These are phyloP conservation scores for Cryptosporidium canis DNA, from an alignment of 169 alveolate genomes.

Conservation along the genomic window DNA sequence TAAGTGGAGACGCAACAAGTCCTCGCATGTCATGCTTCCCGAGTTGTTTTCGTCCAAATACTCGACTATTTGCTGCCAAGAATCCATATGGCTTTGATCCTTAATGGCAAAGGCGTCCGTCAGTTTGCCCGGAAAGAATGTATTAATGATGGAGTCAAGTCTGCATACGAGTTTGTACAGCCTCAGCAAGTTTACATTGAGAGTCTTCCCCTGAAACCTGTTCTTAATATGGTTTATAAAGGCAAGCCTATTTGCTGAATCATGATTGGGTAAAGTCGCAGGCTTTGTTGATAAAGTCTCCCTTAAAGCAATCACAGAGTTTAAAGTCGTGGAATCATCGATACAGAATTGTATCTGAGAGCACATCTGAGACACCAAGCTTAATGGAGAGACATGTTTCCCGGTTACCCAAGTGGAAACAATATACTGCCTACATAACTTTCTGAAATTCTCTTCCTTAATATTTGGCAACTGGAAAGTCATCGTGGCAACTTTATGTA, in stretches of 20 bases:
- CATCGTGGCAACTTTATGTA: constrained; percentile 36
- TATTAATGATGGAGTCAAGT: constrained; percentile 5
- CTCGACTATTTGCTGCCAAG: constrained; percentile 7
- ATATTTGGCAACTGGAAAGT: constrained; percentile 48
- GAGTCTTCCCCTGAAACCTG: constrained; percentile 17
- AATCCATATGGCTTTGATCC: constrained; percentile 14
- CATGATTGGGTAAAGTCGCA: not conserved
- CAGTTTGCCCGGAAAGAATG: not conserved
- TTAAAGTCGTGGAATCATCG: not conserved
- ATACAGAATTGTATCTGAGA: constrained; percentile 30
- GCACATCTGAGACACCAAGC: constrained; percentile 6
- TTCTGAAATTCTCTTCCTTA: not conserved
- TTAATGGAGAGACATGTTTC: not conserved
- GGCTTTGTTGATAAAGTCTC: constrained; percentile 16
- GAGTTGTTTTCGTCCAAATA: not conserved
- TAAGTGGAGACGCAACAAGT: not conserved
- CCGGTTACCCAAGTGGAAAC: not conserved
- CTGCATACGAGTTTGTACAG: constrained; percentile 1
- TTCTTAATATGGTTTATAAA: constrained; percentile 11
- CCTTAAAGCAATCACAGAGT: constrained; percentile 13
- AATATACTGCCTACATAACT: constrained; percentile 16
- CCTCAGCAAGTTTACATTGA: constrained; percentile 13
- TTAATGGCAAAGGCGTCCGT: not conserved
- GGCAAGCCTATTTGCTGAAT: constrained; percentile 1
- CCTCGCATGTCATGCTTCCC: constrained; percentile 29